Percentiles rank a stretch among this genome's conserved stretches.
phyloP scores from a whole-genome alignment of 2,329 filamentous ascomycete species.

The Chaetothyriales sp. region DNA sequence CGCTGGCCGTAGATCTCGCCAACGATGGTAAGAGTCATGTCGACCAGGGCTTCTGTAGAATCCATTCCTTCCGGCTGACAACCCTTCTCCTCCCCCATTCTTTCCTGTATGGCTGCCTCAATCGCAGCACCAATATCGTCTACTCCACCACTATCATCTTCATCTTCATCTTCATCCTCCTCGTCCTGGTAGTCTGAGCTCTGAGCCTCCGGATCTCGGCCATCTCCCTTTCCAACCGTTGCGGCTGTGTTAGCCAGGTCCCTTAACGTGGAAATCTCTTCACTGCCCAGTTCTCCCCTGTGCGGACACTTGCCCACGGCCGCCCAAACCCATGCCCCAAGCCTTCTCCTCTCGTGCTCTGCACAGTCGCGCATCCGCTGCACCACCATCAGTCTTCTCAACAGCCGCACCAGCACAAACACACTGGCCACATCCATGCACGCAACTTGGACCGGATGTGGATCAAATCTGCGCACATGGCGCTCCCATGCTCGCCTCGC shows the following conservation, averaged over 20 bases:
- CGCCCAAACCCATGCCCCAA: constrained; percentile 75
- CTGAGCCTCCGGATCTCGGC: constrained; percentile 2
- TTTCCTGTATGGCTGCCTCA: constrained; percentile 4
- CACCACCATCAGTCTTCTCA: constrained; percentile 43
- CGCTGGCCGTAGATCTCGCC: constrained; percentile 82
- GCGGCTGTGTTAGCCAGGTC: constrained; percentile 67
- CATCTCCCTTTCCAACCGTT: constrained; percentile 16
- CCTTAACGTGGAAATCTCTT: constrained; percentile 59
- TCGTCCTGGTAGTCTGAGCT: constrained; percentile 7
- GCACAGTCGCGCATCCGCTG: constrained; percentile 21
- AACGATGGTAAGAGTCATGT: constrained; percentile 79
- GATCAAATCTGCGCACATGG: constrained; percentile 26
- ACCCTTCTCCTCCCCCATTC: constrained; percentile 28
- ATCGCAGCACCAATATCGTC: constrained; percentile 4
- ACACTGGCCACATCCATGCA: constrained; percentile 46
- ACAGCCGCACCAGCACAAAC: constrained; percentile 47
- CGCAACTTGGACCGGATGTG: constrained; percentile 35
- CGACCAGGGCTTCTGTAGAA: constrained; percentile 36
- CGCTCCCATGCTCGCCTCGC: constrained; percentile 42
- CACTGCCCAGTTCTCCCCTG: constrained; percentile 56
- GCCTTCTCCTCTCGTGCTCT: constrained; percentile 16
- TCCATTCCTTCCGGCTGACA: constrained; percentile 25
- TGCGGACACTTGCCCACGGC: constrained; percentile 62
- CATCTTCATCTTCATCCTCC: constrained; percentile 14
- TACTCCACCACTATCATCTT: constrained; percentile 17